Evolutionary conservation across 176 grass and related monocot species (phyloP), one percentile per base, ranked within the genome.

Genomic region (Ensete glaucum): DNA sequence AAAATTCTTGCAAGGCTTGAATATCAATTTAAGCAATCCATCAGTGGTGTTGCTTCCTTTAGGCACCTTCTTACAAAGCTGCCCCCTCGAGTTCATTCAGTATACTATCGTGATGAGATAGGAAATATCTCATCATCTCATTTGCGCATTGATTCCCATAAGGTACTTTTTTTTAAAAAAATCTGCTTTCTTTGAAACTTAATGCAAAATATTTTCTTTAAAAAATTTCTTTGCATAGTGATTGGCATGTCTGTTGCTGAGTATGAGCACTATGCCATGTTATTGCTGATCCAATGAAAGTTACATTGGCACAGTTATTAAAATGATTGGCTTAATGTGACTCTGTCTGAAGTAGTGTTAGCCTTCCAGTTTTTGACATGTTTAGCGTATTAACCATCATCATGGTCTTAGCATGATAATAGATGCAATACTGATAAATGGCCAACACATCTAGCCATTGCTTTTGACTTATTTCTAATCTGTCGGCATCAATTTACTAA

Each of bases 101-200:
- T 80, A 29, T 80, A 80, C 19, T 80, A 80, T 58, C 78, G 78
- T 64, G 78, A 80, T 63, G 78, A 80, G 21, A 80, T 80, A 53
- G 78, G 78, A 24, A 80, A 80, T 50, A 73, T 80, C 57, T 80
- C 78, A 29, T 73, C 78, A 73, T 80, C 78, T 14, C 78, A 80
- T 73, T 73, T 80, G 69, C 78, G 69, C 14, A 64, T 63, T 73
- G 58, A 24, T 64, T 64, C 69, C 25, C 78, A 73, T 14, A 73
- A 80, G 78, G 78, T 80, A 73, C 69, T 64, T 16, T 17, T 55
- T 4, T 2, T 29, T 3, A 29, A 53, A 34, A 43, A 56, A 8
- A 15, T 77, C 19, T 64, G 34, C 8, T 20, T 22, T 24, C 67
- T 50, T 15, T 52, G 19, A 26, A 70, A 77, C 19, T 64, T 63